Conservation (phyloP, 768 basidiomycete species). For the Russula lepida region DNA sequence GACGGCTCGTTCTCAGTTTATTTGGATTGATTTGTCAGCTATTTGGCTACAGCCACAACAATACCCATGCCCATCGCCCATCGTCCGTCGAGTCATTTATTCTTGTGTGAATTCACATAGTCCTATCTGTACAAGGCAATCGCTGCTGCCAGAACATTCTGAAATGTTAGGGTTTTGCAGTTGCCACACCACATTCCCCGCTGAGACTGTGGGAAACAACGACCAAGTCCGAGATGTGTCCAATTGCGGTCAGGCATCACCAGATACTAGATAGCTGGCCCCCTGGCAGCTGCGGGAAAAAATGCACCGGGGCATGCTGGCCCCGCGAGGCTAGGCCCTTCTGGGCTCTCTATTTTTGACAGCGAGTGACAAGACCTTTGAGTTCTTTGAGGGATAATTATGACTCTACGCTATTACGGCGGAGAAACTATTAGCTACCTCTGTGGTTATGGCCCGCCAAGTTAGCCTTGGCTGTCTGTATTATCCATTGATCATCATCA, state of each 20-base stretch:
- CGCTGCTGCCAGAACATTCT: too few relatives aligned
- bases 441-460: too few relatives aligned
- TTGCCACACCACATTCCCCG: neutral
- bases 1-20: slow-evolving; percentile 24
- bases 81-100: too few relatives aligned
- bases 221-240: neutral
- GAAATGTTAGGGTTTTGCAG: too few relatives aligned
- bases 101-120: too few relatives aligned
- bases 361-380: neutral
- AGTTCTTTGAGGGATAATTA: neutral
- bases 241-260: too few relatives aligned
- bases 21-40: slow-evolving; percentile 32
- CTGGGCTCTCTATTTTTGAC: neutral
- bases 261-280: too few relatives aligned
- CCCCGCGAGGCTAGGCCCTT: neutral
- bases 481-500: neutral
- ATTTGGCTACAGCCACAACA: slow-evolving; percentile 28
- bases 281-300: neutral
- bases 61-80: neutral
- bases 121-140: too few relatives aligned
- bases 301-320: neutral
- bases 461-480: neutral
- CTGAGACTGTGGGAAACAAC: neutral
- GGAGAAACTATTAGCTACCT: neutral
- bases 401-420: too few relatives aligned